Conservation (phyloP, 2,329 filamentous ascomycete genomes). For the Fusarium scirpi region DNA sequence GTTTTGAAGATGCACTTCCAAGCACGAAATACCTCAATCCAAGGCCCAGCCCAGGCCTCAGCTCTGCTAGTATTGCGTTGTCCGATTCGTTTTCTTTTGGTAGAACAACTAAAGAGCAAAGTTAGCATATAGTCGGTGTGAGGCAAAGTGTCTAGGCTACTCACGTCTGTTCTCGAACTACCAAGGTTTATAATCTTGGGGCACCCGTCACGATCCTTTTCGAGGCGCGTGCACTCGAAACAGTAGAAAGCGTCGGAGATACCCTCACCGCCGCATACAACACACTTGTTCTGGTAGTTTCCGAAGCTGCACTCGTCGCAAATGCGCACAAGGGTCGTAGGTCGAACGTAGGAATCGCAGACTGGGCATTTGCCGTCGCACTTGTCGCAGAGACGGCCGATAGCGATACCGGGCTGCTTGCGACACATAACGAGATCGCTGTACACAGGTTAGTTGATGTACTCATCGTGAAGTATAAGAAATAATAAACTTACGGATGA, state of each 20-base stretch:
- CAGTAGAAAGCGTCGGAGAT: constrained; percentile 99
- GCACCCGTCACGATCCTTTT: constrained; percentile 97
- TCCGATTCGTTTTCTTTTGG: constrained; percentile 75
- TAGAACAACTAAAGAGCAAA: constrained; percentile 65
- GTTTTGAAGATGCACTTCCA: constrained; percentile 25
- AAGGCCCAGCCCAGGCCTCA: constrained; percentile 63
- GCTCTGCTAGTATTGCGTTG: constrained; percentile 64
- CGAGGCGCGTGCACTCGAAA: constrained; percentile 96
- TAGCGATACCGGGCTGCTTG: constrained; percentile 96
- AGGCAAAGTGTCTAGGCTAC: constrained; percentile 45
- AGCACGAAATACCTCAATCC: constrained; percentile 29
- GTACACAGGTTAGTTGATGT: constrained; percentile 43
- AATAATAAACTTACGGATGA: constrained; percentile 76
- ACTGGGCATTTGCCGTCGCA: constrained; percentile 99
- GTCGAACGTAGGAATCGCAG: constrained; percentile 98
- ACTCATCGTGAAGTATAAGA: not conserved
- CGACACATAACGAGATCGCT: constrained; percentile 99
- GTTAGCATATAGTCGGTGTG: constrained; percentile 31
- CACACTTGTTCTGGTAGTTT: constrained; percentile 99
- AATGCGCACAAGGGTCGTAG: constrained; percentile 96
- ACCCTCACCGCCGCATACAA: constrained; percentile 97
- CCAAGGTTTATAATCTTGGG: constrained; percentile 99
- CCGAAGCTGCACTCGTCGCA: constrained; percentile 99
- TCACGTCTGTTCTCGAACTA: constrained; percentile 91
- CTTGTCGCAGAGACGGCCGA: constrained; percentile 99